A percentile compares a stretch with the other conserved stretches of the same genome.
phyloP scores from a whole-genome alignment of 352 stramenopile genomes.

The Globisporangium camurandrum region DNA sequence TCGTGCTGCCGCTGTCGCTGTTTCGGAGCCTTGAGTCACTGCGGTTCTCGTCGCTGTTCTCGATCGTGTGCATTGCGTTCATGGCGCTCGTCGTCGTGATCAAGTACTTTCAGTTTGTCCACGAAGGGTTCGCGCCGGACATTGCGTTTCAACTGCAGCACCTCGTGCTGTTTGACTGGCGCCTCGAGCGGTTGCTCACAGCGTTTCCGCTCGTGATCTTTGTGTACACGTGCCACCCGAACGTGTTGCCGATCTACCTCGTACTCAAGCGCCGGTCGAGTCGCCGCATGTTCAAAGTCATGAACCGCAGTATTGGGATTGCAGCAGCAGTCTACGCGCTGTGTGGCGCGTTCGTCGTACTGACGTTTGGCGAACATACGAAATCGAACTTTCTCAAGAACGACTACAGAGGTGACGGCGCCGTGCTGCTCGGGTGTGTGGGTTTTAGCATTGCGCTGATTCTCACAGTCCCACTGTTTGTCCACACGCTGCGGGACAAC shows the following conservation, averaged over 20 bases:
- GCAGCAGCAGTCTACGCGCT: slow-evolving; percentile 69
- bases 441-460: slow-evolving; percentile 81
- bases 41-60: slow-evolving; percentile 84
- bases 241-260: slow-evolving; percentile 85
- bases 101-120: slow-evolving; percentile 88
- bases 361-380: slow-evolving; percentile 77
- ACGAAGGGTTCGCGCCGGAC: slow-evolving; percentile 44
- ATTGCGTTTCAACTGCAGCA: slow-evolving; percentile 73
- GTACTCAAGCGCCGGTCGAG: slow-evolving; percentile 82
- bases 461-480: slow-evolving; percentile 76
- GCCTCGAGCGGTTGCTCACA: slow-evolving; percentile 47
- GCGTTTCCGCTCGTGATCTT: slow-evolving; percentile 83
- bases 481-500: slow-evolving; percentile 81
- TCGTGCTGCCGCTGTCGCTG: slow-evolving; percentile 78
- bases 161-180: slow-evolving; percentile 67
- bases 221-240: slow-evolving; percentile 84
- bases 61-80: slow-evolving; percentile 83
- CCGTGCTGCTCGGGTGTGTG: slow-evolving; percentile 57
- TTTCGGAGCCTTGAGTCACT: slow-evolving; percentile 77
- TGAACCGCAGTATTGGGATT: slow-evolving; percentile 78
- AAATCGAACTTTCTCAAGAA: slow-evolving; percentile 86
- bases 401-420: slow-evolving; percentile 70
- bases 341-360: slow-evolving; percentile 73
- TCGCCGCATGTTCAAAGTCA: slow-evolving; percentile 83
- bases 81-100: slow-evolving; percentile 83